Percentiles rank a stretch among this genome's conserved stretches.
Conservation (phyloP, 495 filamentous ascomycete species). For the Amniculicola lignicola region DNA sequence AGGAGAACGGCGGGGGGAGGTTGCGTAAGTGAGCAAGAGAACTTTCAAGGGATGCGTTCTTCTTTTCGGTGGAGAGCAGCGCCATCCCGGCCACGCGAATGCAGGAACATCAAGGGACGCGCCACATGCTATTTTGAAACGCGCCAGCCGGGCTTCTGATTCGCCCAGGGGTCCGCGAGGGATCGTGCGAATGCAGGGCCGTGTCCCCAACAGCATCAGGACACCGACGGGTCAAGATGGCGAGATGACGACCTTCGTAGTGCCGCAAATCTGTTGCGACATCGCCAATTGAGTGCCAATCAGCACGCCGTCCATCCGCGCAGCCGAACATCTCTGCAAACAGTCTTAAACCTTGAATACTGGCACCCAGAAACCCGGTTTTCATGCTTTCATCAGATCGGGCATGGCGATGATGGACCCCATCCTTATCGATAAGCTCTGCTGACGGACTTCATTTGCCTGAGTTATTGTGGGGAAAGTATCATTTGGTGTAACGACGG, state of each 20-base stretch:
- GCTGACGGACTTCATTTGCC: constrained; percentile 5
- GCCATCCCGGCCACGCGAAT: constrained; percentile 13
- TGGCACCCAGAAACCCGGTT: not conserved
- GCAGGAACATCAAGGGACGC: constrained; percentile 13
- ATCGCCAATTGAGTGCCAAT: not conserved
- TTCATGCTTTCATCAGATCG: not conserved
- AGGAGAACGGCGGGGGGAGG: constrained; percentile 3
- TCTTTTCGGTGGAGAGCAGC: constrained; percentile 1
- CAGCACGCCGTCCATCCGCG: no score
- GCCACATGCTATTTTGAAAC: constrained; percentile 18
- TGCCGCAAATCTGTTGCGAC: constrained; percentile 10
- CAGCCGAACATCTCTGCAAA: no score
- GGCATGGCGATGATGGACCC: not conserved
- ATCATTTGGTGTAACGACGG: no score
- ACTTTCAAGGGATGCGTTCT: constrained; percentile 3
- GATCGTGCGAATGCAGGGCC: not conserved
- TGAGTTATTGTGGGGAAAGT: not conserved
- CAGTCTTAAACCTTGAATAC: no score
- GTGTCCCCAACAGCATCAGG: not conserved
- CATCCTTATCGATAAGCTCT: constrained; percentile 5
- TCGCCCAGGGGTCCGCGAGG: no score
- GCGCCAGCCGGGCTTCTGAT: not conserved
- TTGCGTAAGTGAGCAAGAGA: not conserved
- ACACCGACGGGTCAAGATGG: no score
- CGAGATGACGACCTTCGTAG: no score